Evolutionary conservation across 257 asterid genomes (phyloP).

Genomic region (Rauvolfia tetraphylla): DNA sequence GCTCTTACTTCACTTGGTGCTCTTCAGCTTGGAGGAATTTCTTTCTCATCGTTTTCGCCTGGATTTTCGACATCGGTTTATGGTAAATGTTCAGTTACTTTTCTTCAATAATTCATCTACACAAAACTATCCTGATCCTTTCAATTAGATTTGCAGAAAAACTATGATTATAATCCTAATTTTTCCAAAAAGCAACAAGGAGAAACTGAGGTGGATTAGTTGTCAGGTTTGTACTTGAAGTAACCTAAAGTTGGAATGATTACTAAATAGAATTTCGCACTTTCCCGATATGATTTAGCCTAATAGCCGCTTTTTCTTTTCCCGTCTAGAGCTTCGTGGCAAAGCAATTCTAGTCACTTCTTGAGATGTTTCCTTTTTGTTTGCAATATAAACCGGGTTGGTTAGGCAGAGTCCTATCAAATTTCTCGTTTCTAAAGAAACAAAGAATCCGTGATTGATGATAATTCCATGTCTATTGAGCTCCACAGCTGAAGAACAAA

Average conservation of each 20-base stretch:
- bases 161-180: neutral
- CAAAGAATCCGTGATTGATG: neutral
- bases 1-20: conserved; percentile 59
- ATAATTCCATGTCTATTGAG: too few species aligned
- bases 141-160: neutral
- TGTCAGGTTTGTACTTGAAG: conserved; percentile 29
- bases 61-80: conserved; percentile 24
- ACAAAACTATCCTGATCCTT: too few species aligned
- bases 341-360: conserved; percentile 10
- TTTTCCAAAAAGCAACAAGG: conserved; percentile 6
- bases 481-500: too few species aligned
- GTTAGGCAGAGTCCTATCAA: too few species aligned
- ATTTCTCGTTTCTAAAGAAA: too few species aligned
- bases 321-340: conserved; percentile 3
- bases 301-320: neutral
- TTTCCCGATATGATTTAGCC: neutral
- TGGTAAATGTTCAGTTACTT: conserved; percentile 12
- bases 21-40: conserved; percentile 35
- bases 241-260: conserved; percentile 27
- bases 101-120: neutral
- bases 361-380: neutral
- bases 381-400: neutral
- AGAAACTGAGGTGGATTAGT: conserved; percentile 9
- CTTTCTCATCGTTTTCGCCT: conserved; percentile 37
- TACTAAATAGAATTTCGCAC: neutral